phyloP scores from a whole-genome alignment of 2,329 filamentous ascomycete genomes.

The Aspergillus novofumigatus region DNA sequence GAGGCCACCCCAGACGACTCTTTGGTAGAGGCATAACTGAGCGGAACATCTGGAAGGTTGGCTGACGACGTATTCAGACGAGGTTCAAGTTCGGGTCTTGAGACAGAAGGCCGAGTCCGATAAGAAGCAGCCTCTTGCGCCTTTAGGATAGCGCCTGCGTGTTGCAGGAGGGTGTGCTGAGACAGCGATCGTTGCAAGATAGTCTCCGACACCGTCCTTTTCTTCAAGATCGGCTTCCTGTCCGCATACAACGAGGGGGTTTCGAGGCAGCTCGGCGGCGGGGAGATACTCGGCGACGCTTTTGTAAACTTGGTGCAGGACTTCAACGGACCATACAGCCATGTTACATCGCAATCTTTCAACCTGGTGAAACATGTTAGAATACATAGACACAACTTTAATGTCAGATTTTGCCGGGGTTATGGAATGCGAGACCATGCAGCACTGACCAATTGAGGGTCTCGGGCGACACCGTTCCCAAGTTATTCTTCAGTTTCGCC shows the following conservation, averaged over 20 bases:
- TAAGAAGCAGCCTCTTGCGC: constrained; percentile 65
- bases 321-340: constrained; percentile 92
- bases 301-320: constrained; percentile 59
- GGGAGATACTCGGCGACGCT: constrained; percentile 41
- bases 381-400: not conserved
- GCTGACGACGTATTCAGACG: constrained; percentile 40
- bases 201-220: constrained; percentile 90
- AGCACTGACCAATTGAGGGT: constrained; percentile 79
- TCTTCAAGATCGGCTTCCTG: constrained; percentile 91
- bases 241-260: constrained; percentile 65
- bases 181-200: constrained; percentile 89
- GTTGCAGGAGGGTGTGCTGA: constrained; percentile 81
- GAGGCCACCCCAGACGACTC: constrained; percentile 69
- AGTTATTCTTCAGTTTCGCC: constrained; percentile 84
- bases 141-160: constrained; percentile 80
- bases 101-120: constrained; percentile 53
- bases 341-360: constrained; percentile 95
- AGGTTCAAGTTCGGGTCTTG: constrained; percentile 64
- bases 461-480: constrained; percentile 85
- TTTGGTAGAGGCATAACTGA: constrained; percentile 14
- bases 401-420: not conserved
- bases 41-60: not conserved
- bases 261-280: constrained; percentile 53
- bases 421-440: not conserved
- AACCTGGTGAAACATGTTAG: constrained; percentile 58